phyloP scores from a whole-genome alignment of 495 filamentous ascomycete genomes.

The Penicillium diatomitis region DNA sequence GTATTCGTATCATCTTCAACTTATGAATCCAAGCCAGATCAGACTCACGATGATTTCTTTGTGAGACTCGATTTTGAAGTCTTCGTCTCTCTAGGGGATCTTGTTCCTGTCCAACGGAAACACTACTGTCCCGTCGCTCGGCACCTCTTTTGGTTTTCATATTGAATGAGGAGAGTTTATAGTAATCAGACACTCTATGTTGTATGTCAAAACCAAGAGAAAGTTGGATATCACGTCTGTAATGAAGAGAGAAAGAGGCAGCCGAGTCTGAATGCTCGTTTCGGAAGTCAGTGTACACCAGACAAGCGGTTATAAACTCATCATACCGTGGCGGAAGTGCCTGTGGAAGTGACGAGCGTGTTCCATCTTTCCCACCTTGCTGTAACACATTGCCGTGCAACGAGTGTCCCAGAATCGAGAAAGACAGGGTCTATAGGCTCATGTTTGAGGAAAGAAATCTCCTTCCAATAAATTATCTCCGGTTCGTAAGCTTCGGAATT shows the following conservation, averaged over 20 bases:
- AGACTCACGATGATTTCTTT: constrained; percentile 28
- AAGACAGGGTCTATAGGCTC: constrained; percentile 2
- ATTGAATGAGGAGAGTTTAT: not conserved
- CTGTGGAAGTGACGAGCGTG: not conserved
- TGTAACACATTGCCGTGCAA: constrained; percentile 20
- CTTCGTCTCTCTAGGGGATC: constrained; percentile 23
- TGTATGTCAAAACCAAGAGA: too few relatives aligned
- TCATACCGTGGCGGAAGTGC: not conserved
- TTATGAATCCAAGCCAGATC: not conserved
- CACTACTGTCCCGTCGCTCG: constrained; percentile 4
- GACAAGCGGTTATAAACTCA: not conserved
- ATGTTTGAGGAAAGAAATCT: too few relatives aligned
- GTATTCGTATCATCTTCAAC: not conserved
- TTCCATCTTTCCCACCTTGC: constrained; percentile 12
- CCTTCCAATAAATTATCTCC: too few relatives aligned
- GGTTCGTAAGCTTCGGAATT: too few relatives aligned
- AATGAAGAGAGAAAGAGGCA: too few relatives aligned
- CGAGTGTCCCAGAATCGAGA: constrained; percentile 1
- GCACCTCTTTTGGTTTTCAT: constrained; percentile 9
- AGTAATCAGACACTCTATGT: too few relatives aligned
- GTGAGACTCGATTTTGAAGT: constrained; percentile 28
- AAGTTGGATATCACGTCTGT: too few relatives aligned
- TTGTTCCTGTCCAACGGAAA: constrained; percentile 9
- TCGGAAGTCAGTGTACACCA: too few relatives aligned
- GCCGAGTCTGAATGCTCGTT: too few relatives aligned